Conservation (phyloP, 768 basidiomycete species). For the Suillus cothurnatus region DNA sequence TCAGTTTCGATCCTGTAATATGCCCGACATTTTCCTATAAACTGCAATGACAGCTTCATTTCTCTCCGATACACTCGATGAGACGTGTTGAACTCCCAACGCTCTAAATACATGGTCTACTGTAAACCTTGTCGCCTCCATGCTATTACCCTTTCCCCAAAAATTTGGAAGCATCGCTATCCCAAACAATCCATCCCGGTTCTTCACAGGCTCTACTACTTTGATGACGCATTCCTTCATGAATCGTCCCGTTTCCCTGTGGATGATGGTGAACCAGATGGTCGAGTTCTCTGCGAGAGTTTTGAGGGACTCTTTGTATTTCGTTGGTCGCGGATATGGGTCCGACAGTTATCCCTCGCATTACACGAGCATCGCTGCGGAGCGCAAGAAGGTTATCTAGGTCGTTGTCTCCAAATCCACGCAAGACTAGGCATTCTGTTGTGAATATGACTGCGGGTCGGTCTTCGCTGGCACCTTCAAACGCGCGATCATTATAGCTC, state of each 20-base stretch:
- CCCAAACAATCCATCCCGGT: slow-evolving; percentile 27
- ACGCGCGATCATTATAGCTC: not conserved
- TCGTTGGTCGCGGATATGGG: slow-evolving; percentile 21
- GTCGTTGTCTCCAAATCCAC: slow-evolving; percentile 23
- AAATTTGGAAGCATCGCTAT: slow-evolving; percentile 26
- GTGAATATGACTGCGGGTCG: slow-evolving; percentile 19
- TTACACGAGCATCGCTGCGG: slow-evolving; percentile 25
- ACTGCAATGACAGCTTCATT: slow-evolving; percentile 23
- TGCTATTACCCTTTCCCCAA: slow-evolving; percentile 30
- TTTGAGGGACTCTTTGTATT: slow-evolving; percentile 20
- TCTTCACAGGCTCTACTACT: slow-evolving; percentile 23
- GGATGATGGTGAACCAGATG: slow-evolving; percentile 25
- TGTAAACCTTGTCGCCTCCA: slow-evolving; percentile 18
- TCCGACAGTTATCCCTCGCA: slow-evolving; percentile 19
- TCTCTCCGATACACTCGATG: slow-evolving; percentile 22
- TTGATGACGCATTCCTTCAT: slow-evolving; percentile 23
- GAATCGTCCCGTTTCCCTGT: slow-evolving; percentile 21
- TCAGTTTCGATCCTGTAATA: not conserved
- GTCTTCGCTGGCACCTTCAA: not conserved
- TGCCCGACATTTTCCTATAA: slow-evolving; percentile 35
- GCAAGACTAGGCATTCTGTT: slow-evolving; percentile 27
- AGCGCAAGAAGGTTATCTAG: slow-evolving; percentile 20
- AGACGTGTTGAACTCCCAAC: slow-evolving; percentile 33
- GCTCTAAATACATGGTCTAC: slow-evolving; percentile 25
- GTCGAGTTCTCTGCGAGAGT: slow-evolving; percentile 13